Evolutionary conservation across 495 filamentous ascomycete species (phyloP).

Genomic region (Clohesyomyces aquaticus): DNA sequence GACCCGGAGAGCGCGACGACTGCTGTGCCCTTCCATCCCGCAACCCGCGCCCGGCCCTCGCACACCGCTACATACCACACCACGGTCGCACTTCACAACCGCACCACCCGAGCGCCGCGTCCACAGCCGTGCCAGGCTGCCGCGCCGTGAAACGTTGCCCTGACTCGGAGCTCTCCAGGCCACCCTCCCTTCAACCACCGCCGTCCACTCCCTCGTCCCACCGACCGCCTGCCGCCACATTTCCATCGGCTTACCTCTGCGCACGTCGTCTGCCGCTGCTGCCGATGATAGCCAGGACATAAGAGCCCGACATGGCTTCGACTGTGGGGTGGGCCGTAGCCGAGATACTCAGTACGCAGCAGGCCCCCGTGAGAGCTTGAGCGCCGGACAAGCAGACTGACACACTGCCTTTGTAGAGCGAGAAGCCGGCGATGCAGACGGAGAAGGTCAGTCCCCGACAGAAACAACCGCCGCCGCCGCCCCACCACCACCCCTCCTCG

Average conservation of each 20-base stretch:
- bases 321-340: conserved; percentile 44
- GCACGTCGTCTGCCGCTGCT: conserved; percentile 15
- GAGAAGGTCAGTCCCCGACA: conserved; percentile 41
- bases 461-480: neutral
- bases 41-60: neutral
- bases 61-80: too few species aligned
- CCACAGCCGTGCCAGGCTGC: neutral
- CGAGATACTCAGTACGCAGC: conserved; percentile 49
- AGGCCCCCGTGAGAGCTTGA: too few species aligned
- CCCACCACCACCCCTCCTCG: conserved; percentile 9
- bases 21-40: neutral
- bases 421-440: conserved; percentile 46
- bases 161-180: conserved; percentile 12
- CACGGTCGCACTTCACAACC: too few species aligned
- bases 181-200: neutral
- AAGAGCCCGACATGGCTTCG: conserved; percentile 48
- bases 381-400: too few species aligned
- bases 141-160: conserved; percentile 9
- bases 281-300: conserved; percentile 32
- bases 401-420: conserved; percentile 18
- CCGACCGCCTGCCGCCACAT: conserved; percentile 13
- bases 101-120: neutral
- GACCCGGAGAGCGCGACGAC: neutral
- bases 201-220: neutral
- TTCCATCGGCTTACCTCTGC: neutral